phyloP scores from a whole-genome alignment of 164 flowering plant species.

The Euptelea pleiosperma region DNA sequence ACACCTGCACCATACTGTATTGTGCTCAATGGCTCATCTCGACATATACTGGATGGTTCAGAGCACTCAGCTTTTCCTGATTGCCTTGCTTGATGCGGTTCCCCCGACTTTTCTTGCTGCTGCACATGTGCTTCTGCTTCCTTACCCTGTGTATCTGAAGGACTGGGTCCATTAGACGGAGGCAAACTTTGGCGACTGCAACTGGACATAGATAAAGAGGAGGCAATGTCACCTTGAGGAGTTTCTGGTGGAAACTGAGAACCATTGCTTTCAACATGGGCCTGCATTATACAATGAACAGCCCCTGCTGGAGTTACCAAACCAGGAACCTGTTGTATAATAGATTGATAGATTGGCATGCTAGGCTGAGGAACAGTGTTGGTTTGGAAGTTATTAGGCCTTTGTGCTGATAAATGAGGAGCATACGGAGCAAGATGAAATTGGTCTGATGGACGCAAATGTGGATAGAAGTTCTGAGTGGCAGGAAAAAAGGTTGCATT shows the following conservation, averaged over 20 bases:
- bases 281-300: slow-evolving; percentile 1
- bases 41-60: background rate
- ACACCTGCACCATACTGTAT: background rate
- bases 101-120: background rate
- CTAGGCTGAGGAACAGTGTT: slow-evolving; percentile 7
- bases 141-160: background rate
- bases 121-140: background rate
- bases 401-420: slow-evolving; percentile 4
- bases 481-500: slow-evolving; percentile 11
- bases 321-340: slow-evolving; percentile 2
- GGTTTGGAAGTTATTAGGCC: background rate
- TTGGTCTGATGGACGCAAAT: slow-evolving; percentile 3
- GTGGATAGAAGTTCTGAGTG: slow-evolving; percentile 9
- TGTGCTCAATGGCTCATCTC: background rate
- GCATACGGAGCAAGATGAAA: slow-evolving; percentile 7
- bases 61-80: background rate
- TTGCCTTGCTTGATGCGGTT: background rate
- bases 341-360: slow-evolving; percentile 9
- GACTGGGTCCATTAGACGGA: slow-evolving; percentile 10
- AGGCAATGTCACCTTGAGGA: slow-evolving; percentile 6
- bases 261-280: slow-evolving; percentile 6
- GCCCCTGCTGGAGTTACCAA: slow-evolving; percentile 2
- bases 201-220: background rate
- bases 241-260: slow-evolving; percentile 8
- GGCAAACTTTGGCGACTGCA: slow-evolving; percentile 4